These are phyloP conservation scores for Myriosclerotinia curreyana DNA, from an alignment of 2,329 filamentous ascomycete genomes.

Conservation along the genomic window DNA sequence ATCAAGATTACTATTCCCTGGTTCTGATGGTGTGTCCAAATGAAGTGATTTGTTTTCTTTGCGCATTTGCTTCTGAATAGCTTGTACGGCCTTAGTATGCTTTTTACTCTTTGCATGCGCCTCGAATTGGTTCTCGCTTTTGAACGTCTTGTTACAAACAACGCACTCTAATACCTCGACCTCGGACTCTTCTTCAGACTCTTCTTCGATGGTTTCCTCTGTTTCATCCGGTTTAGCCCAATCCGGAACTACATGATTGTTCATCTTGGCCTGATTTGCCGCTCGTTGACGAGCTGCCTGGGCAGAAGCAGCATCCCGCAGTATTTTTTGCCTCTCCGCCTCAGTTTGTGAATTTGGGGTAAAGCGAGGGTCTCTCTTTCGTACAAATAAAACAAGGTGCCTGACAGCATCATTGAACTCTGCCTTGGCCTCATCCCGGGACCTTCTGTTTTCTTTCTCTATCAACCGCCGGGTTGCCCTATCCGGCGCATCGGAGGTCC, in stretches of 20 bases:
- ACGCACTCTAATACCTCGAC: constrained; percentile 67
- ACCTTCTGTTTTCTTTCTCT: constrained; percentile 90
- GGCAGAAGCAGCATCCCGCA: constrained; percentile 75
- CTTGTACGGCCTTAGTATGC: constrained; percentile 80
- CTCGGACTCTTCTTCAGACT: constrained; percentile 53
- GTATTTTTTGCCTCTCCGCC: constrained; percentile 71
- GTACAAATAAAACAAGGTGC: constrained; percentile 80
- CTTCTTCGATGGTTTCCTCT: constrained; percentile 54
- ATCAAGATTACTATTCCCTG: constrained; percentile 22
- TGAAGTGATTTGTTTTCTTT: constrained; percentile 68
- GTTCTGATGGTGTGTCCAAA: constrained; percentile 40
- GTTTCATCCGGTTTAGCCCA: constrained; percentile 66
- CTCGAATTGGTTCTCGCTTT: constrained; percentile 89
- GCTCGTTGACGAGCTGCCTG: constrained; percentile 82
- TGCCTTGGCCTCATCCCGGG: constrained; percentile 75
- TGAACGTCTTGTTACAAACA: constrained; percentile 74
- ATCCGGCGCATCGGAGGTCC: constrained; percentile 82
- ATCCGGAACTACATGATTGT: constrained; percentile 63
- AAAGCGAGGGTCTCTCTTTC: constrained; percentile 87
- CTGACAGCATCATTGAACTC: constrained; percentile 93
- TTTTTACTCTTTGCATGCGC: constrained; percentile 97
- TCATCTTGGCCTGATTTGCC: constrained; percentile 72
- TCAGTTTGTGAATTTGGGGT: constrained; percentile 73
- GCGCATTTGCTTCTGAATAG: constrained; percentile 77
- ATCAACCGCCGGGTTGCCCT: constrained; percentile 76